Conservation (phyloP, 129 eudicot species). For the Lactuca saligna region DNA sequence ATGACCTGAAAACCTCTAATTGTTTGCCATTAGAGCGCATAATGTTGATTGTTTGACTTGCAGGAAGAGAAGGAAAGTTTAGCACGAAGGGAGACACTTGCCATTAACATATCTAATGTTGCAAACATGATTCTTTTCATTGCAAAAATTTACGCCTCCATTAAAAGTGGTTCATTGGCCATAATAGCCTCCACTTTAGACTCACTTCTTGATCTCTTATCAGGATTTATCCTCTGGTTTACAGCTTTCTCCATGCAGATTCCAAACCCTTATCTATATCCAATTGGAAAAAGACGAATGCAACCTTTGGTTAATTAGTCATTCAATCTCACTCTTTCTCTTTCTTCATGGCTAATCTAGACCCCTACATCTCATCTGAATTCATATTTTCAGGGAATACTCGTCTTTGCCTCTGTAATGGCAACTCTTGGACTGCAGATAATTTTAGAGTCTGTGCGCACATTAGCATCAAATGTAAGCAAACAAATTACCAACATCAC, state of each 20-base stretch:
- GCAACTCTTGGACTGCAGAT: conserved; percentile 90
- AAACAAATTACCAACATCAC: too few relatives aligned
- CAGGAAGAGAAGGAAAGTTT: conserved; percentile 73
- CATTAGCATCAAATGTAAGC: conserved; percentile 59
- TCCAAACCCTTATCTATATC: conserved; percentile 77
- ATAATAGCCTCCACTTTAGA: conserved; percentile 81
- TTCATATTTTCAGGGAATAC: conserved; percentile 62
- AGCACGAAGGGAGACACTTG: conserved; percentile 73
- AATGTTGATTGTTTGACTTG: conserved; percentile 9
- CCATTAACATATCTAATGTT: conserved; percentile 69
- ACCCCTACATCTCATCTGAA: too few relatives aligned
- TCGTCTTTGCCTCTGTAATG: conserved; percentile 91
- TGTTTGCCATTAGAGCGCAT: too few relatives aligned
- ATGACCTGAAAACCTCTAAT: too few relatives aligned
- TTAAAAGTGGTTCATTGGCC: conserved; percentile 77
- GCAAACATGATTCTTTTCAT: conserved; percentile 83
- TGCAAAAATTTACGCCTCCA: conserved; percentile 79
- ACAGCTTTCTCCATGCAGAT: conserved; percentile 86
- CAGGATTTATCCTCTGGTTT: conserved; percentile 87
- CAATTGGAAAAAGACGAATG: conserved; percentile 86
- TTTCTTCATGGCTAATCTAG: too few relatives aligned
- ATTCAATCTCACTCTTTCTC: neutral
- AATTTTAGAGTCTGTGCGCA: conserved; percentile 70
- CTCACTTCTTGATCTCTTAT: conserved; percentile 79
- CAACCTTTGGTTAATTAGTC: conserved; percentile 77